Percentiles rank a stretch among this genome's conserved stretches.
These are phyloP conservation scores for Dendrobium huoshanense DNA, from an alignment of 106 monocot genomes.

Conservation along the genomic window DNA sequence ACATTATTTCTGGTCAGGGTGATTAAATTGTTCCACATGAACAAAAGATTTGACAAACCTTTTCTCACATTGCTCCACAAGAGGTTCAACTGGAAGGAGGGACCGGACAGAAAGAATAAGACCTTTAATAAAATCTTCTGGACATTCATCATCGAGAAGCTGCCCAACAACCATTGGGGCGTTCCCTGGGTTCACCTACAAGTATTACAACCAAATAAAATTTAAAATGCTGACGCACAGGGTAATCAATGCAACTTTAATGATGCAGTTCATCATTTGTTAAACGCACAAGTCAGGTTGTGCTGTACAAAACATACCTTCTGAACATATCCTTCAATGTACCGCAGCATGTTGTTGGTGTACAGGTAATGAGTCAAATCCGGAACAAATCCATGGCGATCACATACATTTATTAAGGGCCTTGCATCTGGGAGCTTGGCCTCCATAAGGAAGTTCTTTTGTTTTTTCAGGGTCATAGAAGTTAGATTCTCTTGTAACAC, in stretches of 20 bases:
- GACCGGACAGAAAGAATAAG: conserved; percentile 95
- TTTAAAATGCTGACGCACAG: not conserved
- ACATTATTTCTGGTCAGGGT: not conserved
- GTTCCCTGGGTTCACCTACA: conserved; percentile 88
- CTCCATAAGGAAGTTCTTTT: conserved; percentile 96
- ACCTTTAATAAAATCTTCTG: conserved; percentile 97
- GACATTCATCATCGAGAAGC: conserved; percentile 91
- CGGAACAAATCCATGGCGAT: conserved; percentile 95
- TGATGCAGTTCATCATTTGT: not conserved
- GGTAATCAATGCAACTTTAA: no score
- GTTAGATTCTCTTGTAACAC: conserved; percentile 96
- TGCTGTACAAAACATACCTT: conserved; percentile 42
- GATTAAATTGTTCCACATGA: not conserved
- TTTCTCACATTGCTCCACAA: conserved; percentile 98
- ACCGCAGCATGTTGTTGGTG: conserved; percentile 94
- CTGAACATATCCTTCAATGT: conserved; percentile 99
- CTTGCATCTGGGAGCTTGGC: conserved; percentile 98
- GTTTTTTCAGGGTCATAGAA: conserved; percentile 99
- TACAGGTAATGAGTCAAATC: conserved; percentile 97
- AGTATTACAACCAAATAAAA: not conserved
- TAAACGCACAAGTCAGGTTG: not conserved
- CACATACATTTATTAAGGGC: conserved; percentile 95
- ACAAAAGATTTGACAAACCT: conserved; percentile 30
- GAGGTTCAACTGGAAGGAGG: conserved; percentile 94
- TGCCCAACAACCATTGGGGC: conserved; percentile 94